Percentiles rank a stretch among this genome's conserved stretches.
Conservation (phyloP, 345 rosid genomes). For the Corymbia maculata region DNA sequence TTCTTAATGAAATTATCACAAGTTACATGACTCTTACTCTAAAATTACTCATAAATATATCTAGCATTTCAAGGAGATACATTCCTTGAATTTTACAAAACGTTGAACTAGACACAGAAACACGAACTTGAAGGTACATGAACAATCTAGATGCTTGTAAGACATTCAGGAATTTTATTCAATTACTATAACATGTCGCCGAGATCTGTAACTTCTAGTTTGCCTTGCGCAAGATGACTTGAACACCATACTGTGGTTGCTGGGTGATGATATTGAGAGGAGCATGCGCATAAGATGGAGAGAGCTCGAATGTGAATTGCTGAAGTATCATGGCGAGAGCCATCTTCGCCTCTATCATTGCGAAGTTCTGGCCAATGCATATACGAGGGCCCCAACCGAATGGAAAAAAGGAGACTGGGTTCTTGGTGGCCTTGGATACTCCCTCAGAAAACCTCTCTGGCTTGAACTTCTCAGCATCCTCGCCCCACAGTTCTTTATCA, state of each 20-base stretch:
- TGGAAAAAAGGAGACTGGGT: conserved; percentile 31
- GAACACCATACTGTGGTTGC: conserved; percentile 44
- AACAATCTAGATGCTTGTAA: too few species aligned
- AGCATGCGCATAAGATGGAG: conserved; percentile 47
- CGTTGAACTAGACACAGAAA: too few species aligned
- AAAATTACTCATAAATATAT: too few species aligned
- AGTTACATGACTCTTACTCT: too few species aligned
- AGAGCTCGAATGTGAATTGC: conserved; percentile 35
- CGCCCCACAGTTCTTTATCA: conserved; percentile 40
- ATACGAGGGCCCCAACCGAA: conserved; percentile 54
- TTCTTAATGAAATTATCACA: too few species aligned
- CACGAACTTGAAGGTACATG: too few species aligned
- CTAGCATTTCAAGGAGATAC: too few species aligned
- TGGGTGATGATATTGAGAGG: conserved; percentile 20
- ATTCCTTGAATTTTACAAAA: too few species aligned
- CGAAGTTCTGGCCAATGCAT: conserved; percentile 57
- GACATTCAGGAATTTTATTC: too few species aligned
- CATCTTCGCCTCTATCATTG: conserved; percentile 49
- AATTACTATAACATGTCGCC: not conserved
- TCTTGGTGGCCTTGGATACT: conserved; percentile 42
- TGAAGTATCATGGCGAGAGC: conserved; percentile 40
- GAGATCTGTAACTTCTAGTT: not conserved
- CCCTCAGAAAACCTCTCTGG: conserved; percentile 57
- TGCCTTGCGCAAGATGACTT: not conserved
- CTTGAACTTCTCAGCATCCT: conserved; percentile 47